Evolutionary conservation across 2,329 filamentous ascomycete species (phyloP), one percentile per base, ranked within the genome.

Genomic region (Penicillium sp.): DNA sequence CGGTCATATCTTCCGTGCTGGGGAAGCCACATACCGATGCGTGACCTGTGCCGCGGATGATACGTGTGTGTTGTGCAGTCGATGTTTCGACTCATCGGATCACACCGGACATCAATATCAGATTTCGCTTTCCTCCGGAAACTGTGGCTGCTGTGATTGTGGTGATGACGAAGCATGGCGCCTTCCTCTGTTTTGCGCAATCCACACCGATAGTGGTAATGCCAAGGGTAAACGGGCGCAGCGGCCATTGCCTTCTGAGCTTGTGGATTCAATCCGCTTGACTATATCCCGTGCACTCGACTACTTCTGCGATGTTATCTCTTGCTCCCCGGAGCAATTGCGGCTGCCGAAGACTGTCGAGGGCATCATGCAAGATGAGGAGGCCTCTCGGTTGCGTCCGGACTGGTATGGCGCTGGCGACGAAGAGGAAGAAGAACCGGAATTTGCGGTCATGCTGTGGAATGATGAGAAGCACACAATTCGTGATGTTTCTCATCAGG

Each of bases 401-500:
- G 86, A 86, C 46, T 92, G 92, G 74, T 94, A 92, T 63, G 79
- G 83, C 34, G 75, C 77, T 38, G 84, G 83, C 1, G 85, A 89
- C 65, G 78, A 84, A 37, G 70, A 76, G 7, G 84, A 87, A 54
- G 80, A 84, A 3, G 82, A 87, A 24, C 84, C 84, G 13, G 90
- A 96, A 66, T 99, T 89, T 72, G 89, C 90, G 5, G 78, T 99
- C 43, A 79, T 97, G 16, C 79, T 99, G 5, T 99, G 94, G 94
- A 99, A 99, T 66, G 94, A 99, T 62, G 94, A 99, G 76, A 99
- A 99, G 74, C 94, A 99, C 72, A 99, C 94, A 0, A 88, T 97
- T 42, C 85, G 87, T 45, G 94, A 99, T 71, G 93, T 99, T 6
- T 83, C 88, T 63, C 86, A 95, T 55, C 93, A 97, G 72, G 90